Evolutionary conservation across 106 monocot species (phyloP), one percentile per base, ranked within the genome.

Genomic region (Platanthera zijinensis): DNA sequence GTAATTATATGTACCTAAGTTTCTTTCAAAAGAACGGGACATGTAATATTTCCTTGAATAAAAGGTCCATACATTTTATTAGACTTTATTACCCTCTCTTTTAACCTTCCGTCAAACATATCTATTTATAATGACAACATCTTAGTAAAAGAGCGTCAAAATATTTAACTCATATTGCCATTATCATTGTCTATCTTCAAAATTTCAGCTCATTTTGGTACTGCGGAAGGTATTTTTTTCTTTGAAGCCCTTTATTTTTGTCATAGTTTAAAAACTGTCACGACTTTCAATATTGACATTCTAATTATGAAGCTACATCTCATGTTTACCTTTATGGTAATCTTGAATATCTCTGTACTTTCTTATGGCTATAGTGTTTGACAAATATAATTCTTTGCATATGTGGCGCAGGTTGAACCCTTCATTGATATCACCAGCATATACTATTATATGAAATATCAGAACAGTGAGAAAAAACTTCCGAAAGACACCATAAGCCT

Each of bases 351-450:
- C 47, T 48, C 25, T 70, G 48, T 70, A 8, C 10, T 47, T 70
- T 70, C 17, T 48, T 14, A 5, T 7, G 17, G 46, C 4, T 47
- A 17, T 17, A 39, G 0, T 70, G n/a, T 7, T 7, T 32, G 11
- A 52, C 0, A 74, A 28, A 19, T 32, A 19, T 9, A 51, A 18
- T 74, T 70, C 6, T 72, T 11, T 50, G 21, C 49, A 19, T 56
- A 7, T 72, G 2, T 80, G 80, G 50, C n/a, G 71, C 82, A 99
- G 97, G 85, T 99, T 57, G 92, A 91, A 71, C 97, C 97, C 6
- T 99, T 90, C 78, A 74, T 99, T 21, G 97, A 99, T 80, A 88
- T 99, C 52, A 94, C 91, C 48, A 99, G 82, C 76, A 80, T 94
- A 76, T 88, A 99, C 70, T 73, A 92, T 81, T 67, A 79, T 79